Evolutionary conservation across 331 rosid species (phyloP), one percentile per base, ranked within the genome.

Genomic region (Quercus phellos): DNA sequence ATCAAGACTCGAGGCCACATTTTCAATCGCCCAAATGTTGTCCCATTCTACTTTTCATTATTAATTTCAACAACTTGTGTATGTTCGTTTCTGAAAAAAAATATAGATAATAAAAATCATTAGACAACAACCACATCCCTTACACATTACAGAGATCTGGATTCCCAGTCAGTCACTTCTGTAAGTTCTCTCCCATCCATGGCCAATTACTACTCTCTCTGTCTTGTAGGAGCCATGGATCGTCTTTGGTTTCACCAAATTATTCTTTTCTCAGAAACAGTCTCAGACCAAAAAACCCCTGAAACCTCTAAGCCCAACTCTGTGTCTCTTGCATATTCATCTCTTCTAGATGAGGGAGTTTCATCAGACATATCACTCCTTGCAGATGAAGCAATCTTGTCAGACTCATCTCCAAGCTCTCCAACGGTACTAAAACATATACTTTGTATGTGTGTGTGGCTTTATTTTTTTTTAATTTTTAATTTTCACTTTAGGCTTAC

Each of bases 191-290:
- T 72, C 73, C 61, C 60, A 21, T 13, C 51, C 74, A 92, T 91
- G 98, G 91, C 87, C 54, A 79, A 78, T 68, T 72, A 82, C 59
- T 73, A 34, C 60, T 42, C 58, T 63, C 46, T 58, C 34, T 78
- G 84, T 71, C 78, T 88, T 68, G 27, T 91, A 35, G 92, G 73
- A 42, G 85, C 90, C 80, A 91, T 94, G 92, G 94, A 94, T 74
- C 76, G 76, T 32, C 96, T 91, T 35, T 94, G 98, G 98, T 91
- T 87, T 82, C 90, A 83, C 79, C 92, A 90, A 71, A 70, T 85
- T 54, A 78, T 92, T 87, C 90, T 94, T 60, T 86, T 79, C 82
- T 67, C 93, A 4, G 70, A 81, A 67, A 91, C 94, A 55, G 7
- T 77, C 30, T 16, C 84, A 18, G 29, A 26, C 73, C 80, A 70